Conservation (phyloP, 345 rosid species). For the Odontarrhena argentea region DNA sequence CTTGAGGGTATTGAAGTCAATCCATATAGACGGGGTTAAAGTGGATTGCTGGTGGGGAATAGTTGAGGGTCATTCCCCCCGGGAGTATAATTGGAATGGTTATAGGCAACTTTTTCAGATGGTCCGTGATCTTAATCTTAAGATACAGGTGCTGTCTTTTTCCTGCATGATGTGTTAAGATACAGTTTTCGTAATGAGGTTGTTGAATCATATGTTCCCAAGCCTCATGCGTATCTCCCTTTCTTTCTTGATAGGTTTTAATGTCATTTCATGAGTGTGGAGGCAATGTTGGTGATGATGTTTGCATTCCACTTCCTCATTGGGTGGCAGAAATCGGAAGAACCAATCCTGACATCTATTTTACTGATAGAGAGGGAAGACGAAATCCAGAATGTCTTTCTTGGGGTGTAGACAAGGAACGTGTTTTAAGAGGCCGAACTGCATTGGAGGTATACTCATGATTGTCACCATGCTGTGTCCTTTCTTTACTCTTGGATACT, state of each 20-base stretch:
- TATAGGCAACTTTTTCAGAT: slow-evolving; percentile 81
- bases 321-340: slow-evolving; percentile 98
- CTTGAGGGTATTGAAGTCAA: slow-evolving; percentile 73
- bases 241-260: slow-evolving; percentile 62
- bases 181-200: slow-evolving; percentile 7
- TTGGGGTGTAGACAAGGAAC: slow-evolving; percentile 96
- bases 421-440: slow-evolving; percentile 88
- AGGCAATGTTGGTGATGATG: slow-evolving; percentile 97
- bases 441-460: slow-evolving; percentile 77
- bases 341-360: slow-evolving; percentile 87
- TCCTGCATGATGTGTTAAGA: slow-evolving; percentile 10
- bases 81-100: slow-evolving; percentile 92
- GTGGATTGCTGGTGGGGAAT: slow-evolving; percentile 99
- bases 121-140: slow-evolving; percentile 78
- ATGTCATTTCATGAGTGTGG: slow-evolving; percentile 99
- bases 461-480: neutral
- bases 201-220: slow-evolving; percentile 8
- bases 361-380: slow-evolving; percentile 97
- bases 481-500: neutral
- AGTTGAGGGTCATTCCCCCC: slow-evolving; percentile 89
- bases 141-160: slow-evolving; percentile 69
- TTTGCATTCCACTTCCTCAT: slow-evolving; percentile 92
- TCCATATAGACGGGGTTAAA: slow-evolving; percentile 80
- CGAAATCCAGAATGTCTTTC: slow-evolving; percentile 96
- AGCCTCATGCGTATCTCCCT: slow-evolving; percentile 19